Conservation (phyloP, 148 eudicot species). For the Camellia sinensis region DNA sequence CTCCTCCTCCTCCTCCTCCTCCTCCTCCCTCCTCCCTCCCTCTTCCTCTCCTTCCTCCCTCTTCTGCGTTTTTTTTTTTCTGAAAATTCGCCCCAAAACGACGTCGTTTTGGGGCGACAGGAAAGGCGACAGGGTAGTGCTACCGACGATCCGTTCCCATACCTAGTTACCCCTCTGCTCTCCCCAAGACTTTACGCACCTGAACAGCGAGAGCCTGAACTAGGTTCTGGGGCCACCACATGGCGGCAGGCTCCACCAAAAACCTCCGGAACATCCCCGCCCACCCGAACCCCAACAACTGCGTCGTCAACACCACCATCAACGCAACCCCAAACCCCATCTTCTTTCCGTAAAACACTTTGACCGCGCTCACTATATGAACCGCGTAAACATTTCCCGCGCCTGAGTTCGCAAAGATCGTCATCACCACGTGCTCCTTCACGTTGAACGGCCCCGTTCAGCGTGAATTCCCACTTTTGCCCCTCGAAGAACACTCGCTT, state of each 20-base stretch:
- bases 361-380: constrained; percentile 67
- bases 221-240: constrained; percentile 97
- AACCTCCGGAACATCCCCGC: constrained; percentile 82
- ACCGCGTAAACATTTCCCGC: constrained; percentile 83
- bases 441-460: constrained; percentile 84
- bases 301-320: constrained; percentile 74
- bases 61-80: too few species aligned
- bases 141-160: too few species aligned
- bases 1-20: too few species aligned
- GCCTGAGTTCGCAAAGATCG: constrained; percentile 82
- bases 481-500: constrained; percentile 62
- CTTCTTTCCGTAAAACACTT: constrained; percentile 56
- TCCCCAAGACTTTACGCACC: constrained; percentile 31
- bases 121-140: too few species aligned
- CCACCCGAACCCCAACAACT: constrained; percentile 96
- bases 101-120: too few species aligned
- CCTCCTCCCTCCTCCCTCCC: too few species aligned
- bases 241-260: constrained; percentile 82
- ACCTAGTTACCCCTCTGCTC: too few species aligned
- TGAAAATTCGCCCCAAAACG: too few species aligned
- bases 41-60: too few species aligned
- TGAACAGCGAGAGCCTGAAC: constrained; percentile 92
- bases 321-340: constrained; percentile 62
- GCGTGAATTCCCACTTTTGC: constrained; percentile 45
- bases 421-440: constrained; percentile 86